These are phyloP conservation scores for Vigna reflexopilosa DNA, from an alignment of 306 rosid genomes.

Conservation along the genomic window DNA sequence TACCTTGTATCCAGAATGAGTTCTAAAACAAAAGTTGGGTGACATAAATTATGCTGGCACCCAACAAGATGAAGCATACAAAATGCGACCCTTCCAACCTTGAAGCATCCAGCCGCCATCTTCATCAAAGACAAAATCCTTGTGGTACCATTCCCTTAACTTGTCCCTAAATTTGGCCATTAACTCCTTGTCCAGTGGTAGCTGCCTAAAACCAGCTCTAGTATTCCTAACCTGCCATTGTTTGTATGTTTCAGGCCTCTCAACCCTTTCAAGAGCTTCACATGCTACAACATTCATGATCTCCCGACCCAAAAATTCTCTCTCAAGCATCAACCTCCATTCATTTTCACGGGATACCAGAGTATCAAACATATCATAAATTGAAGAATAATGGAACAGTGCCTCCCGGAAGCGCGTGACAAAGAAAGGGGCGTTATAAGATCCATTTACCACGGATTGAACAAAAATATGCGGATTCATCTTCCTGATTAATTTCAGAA, in stretches of 20 bases:
- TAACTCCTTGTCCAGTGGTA: conserved; percentile 67
- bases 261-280: conserved; percentile 80
- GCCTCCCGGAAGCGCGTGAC: conserved; percentile 79
- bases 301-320: conserved; percentile 73
- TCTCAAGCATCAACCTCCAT: conserved; percentile 68
- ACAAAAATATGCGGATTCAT: conserved; percentile 72
- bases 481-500: conserved; percentile 69
- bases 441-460: conserved; percentile 59
- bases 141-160: conserved; percentile 65
- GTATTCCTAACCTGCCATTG: conserved; percentile 71
- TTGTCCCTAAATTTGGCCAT: conserved; percentile 51
- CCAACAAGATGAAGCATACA: conserved; percentile 77
- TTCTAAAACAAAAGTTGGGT: conserved; percentile 28
- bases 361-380: conserved; percentile 65
- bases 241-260: conserved; percentile 86
- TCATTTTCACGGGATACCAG: conserved; percentile 54
- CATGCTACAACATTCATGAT: conserved; percentile 81
- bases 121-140: conserved; percentile 72
- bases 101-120: conserved; percentile 79
- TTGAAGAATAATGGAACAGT: conserved; percentile 71
- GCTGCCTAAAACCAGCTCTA: conserved; percentile 74
- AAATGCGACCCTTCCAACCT: conserved; percentile 87
- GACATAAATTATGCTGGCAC: conserved; percentile 55
- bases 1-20: conserved; percentile 33
- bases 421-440: conserved; percentile 83